A percentile compares a stretch with the other conserved stretches of the same genome.
Evolutionary conservation across 495 filamentous ascomycete genomes (phyloP).

Genomic region (Neurospora discreta): DNA sequence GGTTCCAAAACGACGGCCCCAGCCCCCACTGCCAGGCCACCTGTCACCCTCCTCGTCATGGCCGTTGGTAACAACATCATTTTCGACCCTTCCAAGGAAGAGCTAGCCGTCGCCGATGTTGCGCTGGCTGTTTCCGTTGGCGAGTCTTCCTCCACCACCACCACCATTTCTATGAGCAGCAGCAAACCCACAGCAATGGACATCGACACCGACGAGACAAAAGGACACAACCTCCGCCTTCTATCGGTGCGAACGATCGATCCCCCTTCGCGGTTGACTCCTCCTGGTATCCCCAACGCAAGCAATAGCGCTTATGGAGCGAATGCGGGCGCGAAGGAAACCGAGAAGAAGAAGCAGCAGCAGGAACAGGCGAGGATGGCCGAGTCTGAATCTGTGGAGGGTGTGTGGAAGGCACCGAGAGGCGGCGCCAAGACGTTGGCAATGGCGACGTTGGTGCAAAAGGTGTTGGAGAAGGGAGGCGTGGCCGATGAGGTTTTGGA

Average conservation of each 20-base stretch:
- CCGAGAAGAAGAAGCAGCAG: constrained; percentile 25
- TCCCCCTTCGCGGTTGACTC: constrained; percentile 47
- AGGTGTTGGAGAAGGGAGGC: constrained; percentile 57
- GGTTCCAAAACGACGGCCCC: constrained; percentile 4
- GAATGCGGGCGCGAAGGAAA: constrained; percentile 20
- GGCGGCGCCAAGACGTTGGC: constrained; percentile 63
- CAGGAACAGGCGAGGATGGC: constrained; percentile 29
- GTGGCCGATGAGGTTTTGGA: constrained; percentile 77
- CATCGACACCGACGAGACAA: not conserved
- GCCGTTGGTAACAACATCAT: constrained; percentile 79
- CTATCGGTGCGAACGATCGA: constrained; percentile 60
- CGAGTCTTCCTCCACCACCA: constrained; percentile 9
- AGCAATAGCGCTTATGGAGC: constrained; percentile 52
- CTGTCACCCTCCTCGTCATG: constrained; percentile 82
- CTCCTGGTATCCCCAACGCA: constrained; percentile 55
- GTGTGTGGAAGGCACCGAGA: constrained; percentile 68
- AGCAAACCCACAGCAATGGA: constrained; percentile 11
- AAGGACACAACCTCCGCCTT: constrained; percentile 25
- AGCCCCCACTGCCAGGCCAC: constrained; percentile 40
- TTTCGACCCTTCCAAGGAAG: constrained; percentile 83
- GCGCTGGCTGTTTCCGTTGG: constrained; percentile 70
- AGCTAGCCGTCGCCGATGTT: constrained; percentile 83
- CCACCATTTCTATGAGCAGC: constrained; percentile 15
- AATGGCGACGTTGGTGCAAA: constrained; percentile 54
- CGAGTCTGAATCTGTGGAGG: constrained; percentile 48